These are phyloP conservation scores for Musa balbisiana DNA, from an alignment of 202 grass and related monocot genomes.

Conservation along the genomic window DNA sequence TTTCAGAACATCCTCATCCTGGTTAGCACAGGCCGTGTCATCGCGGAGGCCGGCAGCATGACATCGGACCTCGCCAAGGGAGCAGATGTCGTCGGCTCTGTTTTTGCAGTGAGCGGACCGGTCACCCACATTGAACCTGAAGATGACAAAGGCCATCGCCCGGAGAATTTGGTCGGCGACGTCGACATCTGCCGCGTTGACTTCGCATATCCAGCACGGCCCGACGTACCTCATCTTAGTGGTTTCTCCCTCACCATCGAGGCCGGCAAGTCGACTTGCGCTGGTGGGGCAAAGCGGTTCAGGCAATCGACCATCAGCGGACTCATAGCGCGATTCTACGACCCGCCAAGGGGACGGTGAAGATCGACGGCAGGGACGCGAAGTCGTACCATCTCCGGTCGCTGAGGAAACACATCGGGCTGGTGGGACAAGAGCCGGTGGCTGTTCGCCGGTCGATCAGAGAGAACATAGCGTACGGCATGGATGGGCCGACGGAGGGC, in stretches of 20 bases:
- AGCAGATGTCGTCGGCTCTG: conserved; percentile 64
- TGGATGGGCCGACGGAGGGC: conserved; percentile 46
- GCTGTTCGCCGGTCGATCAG: conserved; percentile 58
- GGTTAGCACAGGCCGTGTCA: conserved; percentile 80
- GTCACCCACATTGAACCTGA: conserved; percentile 77
- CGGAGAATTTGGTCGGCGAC: conserved; percentile 51
- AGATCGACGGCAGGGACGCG: conserved; percentile 64
- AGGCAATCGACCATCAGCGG: conserved; percentile 86
- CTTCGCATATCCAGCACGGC: conserved; percentile 67
- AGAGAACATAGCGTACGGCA: conserved; percentile 73
- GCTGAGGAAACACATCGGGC: conserved; percentile 52
- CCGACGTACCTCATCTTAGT: conserved; percentile 64
- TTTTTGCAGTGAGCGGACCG: conserved; percentile 73
- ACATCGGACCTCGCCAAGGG: conserved; percentile 94
- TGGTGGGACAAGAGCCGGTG: conserved; percentile 81
- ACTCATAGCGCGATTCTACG: conserved; percentile 83
- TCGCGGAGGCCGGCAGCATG: conserved; percentile 90
- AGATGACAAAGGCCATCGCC: conserved; percentile 43
- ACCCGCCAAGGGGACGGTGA: conserved; percentile 55
- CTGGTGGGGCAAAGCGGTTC: conserved; percentile 87
- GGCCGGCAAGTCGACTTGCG: conserved; percentile 70
- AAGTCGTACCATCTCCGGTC: conserved; percentile 62
- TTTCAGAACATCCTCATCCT: conserved; percentile 94
- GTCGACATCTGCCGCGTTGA: conserved; percentile 70
- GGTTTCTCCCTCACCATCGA: conserved; percentile 70